These are phyloP conservation scores for Laguncularia racemosa DNA, from an alignment of 345 rosid genomes.

Conservation along the genomic window DNA sequence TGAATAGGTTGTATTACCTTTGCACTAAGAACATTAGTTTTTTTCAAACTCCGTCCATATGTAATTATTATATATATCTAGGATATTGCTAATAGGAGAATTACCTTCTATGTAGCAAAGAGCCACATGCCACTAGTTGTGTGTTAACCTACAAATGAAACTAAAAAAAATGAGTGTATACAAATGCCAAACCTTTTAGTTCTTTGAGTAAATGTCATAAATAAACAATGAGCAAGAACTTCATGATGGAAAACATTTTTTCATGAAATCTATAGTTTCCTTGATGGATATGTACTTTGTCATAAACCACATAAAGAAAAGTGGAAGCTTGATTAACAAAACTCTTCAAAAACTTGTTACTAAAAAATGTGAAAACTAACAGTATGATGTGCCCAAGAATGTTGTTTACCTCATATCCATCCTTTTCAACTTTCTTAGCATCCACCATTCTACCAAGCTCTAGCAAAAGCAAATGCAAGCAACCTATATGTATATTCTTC, in stretches of 20 bases:
- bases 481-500: slow-evolving; percentile 68
- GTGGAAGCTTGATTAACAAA: too few species aligned
- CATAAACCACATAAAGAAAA: too few species aligned
- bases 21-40: slow-evolving; percentile 30
- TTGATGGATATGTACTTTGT: slow-evolving; percentile 11
- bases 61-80: slow-evolving; percentile 57
- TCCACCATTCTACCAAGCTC: slow-evolving; percentile 79
- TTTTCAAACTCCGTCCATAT: slow-evolving; percentile 82
- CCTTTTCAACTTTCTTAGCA: slow-evolving; percentile 73
- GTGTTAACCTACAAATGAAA: slow-evolving; percentile 50
- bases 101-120: slow-evolving; percentile 93
- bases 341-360: background rate
- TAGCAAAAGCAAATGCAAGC: slow-evolving; percentile 79
- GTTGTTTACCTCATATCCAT: slow-evolving; percentile 67
- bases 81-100: slow-evolving; percentile 45
- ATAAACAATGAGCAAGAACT: slow-evolving; percentile 62
- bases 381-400: slow-evolving; percentile 82
- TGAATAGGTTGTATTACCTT: slow-evolving; percentile 28
- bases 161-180: background rate
- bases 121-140: slow-evolving; percentile 98
- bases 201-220: slow-evolving; percentile 25
- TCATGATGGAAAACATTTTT: slow-evolving; percentile 59
- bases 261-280: slow-evolving; percentile 89
- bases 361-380: slow-evolving; percentile 32
- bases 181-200: background rate